A percentile compares a stretch with the other conserved stretches of the same genome.
These are phyloP conservation scores for Plantago elongata DNA, from an alignment of 257 asterid species.

Conservation along the genomic window DNA sequence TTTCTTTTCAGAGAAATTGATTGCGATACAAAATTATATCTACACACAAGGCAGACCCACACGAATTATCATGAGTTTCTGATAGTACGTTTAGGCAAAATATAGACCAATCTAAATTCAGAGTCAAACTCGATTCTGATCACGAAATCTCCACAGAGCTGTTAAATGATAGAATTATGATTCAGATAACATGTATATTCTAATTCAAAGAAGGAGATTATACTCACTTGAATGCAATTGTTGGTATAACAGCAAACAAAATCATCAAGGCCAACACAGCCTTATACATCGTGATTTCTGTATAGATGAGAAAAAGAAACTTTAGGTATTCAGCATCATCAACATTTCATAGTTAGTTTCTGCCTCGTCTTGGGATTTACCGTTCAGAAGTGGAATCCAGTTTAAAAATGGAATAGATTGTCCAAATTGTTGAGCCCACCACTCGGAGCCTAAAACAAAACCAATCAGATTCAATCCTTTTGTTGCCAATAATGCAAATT, in stretches of 20 bases:
- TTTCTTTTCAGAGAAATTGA: too few species aligned
- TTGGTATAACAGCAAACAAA: constrained; percentile 78
- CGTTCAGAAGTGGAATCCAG: constrained; percentile 77
- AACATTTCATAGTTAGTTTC: constrained; percentile 7
- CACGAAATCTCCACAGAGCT: constrained; percentile 5
- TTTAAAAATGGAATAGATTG: constrained; percentile 62
- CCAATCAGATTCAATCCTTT: constrained; percentile 15
- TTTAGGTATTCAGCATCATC: neutral
- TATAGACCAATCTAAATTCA: constrained; percentile 10
- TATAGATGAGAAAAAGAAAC: constrained; percentile 11
- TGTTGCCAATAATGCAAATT: constrained; percentile 4
- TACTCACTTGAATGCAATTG: constrained; percentile 72
- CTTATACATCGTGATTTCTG: constrained; percentile 65
- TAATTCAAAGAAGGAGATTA: constrained; percentile 16
- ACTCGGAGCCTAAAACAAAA: constrained; percentile 69
- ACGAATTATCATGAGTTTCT: constrained; percentile 12
- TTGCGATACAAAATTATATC: too few species aligned
- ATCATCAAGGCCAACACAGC: constrained; percentile 67
- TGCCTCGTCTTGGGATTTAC: constrained; percentile 37
- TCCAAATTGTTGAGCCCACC: constrained; percentile 90
- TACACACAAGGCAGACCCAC: too few species aligned
- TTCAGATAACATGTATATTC: constrained; percentile 4
- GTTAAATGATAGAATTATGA: neutral
- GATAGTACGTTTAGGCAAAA: constrained; percentile 1
- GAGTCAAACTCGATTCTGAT: constrained; percentile 9